Percentiles rank a stretch among this genome's conserved stretches.
These are phyloP conservation scores for Tulasnella sp. DNA, from an alignment of 768 basidiomycete species.

Conservation along the genomic window DNA sequence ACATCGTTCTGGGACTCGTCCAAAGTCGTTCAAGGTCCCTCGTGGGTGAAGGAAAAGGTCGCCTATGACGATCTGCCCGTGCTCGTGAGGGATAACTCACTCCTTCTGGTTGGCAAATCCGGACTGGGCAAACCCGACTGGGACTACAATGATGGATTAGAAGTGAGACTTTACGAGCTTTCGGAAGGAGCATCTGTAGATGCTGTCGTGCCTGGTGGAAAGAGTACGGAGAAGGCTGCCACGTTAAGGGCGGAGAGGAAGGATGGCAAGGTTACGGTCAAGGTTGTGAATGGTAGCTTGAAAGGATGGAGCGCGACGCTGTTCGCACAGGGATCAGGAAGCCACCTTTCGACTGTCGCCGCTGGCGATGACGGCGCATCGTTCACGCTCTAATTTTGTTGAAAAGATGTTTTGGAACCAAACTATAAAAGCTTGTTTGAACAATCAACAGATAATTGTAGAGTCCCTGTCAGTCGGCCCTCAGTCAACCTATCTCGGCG, in stretches of 20 bases:
- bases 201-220: conserved; percentile 40
- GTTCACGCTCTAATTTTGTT: neutral
- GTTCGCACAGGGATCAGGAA: neutral
- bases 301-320: neutral
- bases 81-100: conserved; percentile 52
- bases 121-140: conserved; percentile 52
- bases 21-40: conserved; percentile 49
- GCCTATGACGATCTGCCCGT: conserved; percentile 58
- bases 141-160: conserved; percentile 49
- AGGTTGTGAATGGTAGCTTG: conserved; percentile 16
- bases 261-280: conserved; percentile 32
- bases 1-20: conserved; percentile 40
- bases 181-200: conserved; percentile 24
- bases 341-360: neutral
- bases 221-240: conserved; percentile 38
- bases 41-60: conserved; percentile 57
- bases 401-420: neutral
- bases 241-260: conserved; percentile 32
- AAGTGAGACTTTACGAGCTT: conserved; percentile 44
- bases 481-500: too few species aligned
- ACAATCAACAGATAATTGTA: neutral
- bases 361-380: neutral
- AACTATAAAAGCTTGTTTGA: neutral
- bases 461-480: too few species aligned
- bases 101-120: conserved; percentile 51